Base-by-base conservation (phyloP, 148 eudicot species). In the Pouteria glomerata region DNA sequence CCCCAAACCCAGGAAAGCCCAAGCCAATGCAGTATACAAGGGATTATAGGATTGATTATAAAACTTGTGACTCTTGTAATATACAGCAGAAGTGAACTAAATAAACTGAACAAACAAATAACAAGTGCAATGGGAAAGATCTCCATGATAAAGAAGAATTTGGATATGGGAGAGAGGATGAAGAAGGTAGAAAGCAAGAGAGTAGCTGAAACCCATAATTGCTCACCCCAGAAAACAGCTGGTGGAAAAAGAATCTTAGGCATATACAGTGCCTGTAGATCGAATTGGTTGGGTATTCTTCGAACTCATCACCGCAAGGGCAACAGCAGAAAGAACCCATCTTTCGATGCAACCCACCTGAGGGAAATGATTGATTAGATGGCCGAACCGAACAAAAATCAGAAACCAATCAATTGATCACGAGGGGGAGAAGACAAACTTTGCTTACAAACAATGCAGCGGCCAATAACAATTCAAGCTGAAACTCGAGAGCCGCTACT, bases 241-340 rank as follows among this genome's bases (percentile, higher is more conserved):
- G 76, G 52, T 64, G 76, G 52, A 73, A 52, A 55, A 73, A 73
- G 70, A 73, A 73, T 63, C 76, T 64, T 39, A 73, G 61, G 63
- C 70, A 73, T 56, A 65, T 3, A 56, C 76, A 73, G 70, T 64
- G 70, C 35, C 70, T 73, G 41, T 73, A 73, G 42, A 73, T 50
- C 37, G 62, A 53, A 64, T 64, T 73, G 41, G 29, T 64, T 29
- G 70, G 70, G 53, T 63, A 64, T 52, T 64, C 76, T 63, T 73
- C 76, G 41, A 39, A 73, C 29, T 73, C 70, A 53, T 64, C 76
- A 64, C 23, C 76, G 55, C 76, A 64, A 53, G 68, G 76, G 39
- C 76, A 73, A 52, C 76, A 73, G 63, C 76, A 73, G 57, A 73
- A 35, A 35, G 63, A n/a, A 63, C 61, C 51, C 76, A 73, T 73